Conservation (phyloP, 805 yeast species). For the Sungouiella blattae region DNA sequence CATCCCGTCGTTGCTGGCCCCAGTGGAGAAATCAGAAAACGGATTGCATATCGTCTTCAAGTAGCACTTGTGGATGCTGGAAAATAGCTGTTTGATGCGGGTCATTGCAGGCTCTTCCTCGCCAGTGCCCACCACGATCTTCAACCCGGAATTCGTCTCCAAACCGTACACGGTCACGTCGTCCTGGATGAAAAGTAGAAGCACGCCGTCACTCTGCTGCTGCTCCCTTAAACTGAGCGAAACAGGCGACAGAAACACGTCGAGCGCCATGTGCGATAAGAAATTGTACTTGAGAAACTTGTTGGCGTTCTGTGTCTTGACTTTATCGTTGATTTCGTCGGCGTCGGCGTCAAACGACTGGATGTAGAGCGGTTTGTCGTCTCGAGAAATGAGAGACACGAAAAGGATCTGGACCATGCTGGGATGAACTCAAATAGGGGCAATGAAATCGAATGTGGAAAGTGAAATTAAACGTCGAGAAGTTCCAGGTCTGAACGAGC, state of each 20-base stretch:
- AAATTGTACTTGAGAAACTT: slow-evolving; percentile 60
- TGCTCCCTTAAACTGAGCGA: slow-evolving; percentile 37
- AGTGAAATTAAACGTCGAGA: too few relatives aligned
- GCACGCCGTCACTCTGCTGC: slow-evolving; percentile 29
- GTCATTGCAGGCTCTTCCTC: slow-evolving; percentile 8
- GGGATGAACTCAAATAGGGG: background rate
- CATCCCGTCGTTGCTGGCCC: slow-evolving; percentile 11
- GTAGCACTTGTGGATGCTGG: slow-evolving; percentile 50
- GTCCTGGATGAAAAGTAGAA: slow-evolving; percentile 61
- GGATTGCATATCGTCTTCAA: slow-evolving; percentile 61
- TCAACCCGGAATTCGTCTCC: slow-evolving; percentile 66
- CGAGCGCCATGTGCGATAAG: slow-evolving; percentile 72
- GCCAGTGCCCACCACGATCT: slow-evolving; percentile 54
- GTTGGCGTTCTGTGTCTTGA: slow-evolving; percentile 28
- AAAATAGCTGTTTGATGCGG: slow-evolving; percentile 21
- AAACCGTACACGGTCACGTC: slow-evolving; percentile 64
- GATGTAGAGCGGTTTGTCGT: slow-evolving; percentile 58
- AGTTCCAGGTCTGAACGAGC: too few relatives aligned
- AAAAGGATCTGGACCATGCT: slow-evolving; percentile 35
- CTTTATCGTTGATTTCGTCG: background rate
- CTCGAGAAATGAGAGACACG: slow-evolving; percentile 55
- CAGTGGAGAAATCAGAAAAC: slow-evolving; percentile 38
- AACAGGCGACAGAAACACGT: slow-evolving; percentile 57
- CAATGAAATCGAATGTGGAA: too few relatives aligned
- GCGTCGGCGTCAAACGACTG: slow-evolving; percentile 41